Evolutionary conservation across 1,139 yeast genomes (phyloP), one percentile per base, ranked within the genome.

Genomic region (Suhomyces maxii): DNA sequence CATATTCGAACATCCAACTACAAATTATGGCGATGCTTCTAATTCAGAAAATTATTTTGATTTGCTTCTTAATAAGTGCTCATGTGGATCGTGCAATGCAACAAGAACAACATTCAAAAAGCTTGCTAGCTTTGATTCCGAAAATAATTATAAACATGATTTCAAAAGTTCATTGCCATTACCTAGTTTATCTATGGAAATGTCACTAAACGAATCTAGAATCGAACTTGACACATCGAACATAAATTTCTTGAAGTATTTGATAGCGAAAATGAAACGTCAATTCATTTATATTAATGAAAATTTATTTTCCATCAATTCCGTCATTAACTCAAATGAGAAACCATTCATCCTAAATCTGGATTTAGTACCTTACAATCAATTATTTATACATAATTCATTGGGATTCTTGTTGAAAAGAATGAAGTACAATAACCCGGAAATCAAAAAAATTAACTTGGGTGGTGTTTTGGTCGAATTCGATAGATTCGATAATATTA

Each of bases 221-320:
- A 44, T 55, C 11, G 54, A 50, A 28, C 39, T 41, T 23, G 50
- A 48, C 38, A 53, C 53, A 35, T 30, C 52, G 23, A 59, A 58
- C 39, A 35, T 56, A 37, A 50, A 49, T 43, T 63, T 60, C 40
- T 55, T 62, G 38, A 55, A 59, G 34, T 59, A 55, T 44, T 34
- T 63, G 37, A 49, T 61, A 8, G 49, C 56, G n/a, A 49, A 50
- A 26, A 53, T 62, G 37, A 61, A 61, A 50, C 53, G 56, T n/a
- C 61, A 59, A 42, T 55, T 59, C 39, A 48, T 49, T 13, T 55
- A 47, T 41, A 42, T 56, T 12, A 54, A 58, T 39, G 59, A 59
- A 43, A 63, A 61, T 47, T 46, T 64, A 11, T 60, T 54, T 44
- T 51, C 62, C 12, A 56, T 61, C 30, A 59, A 57, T 41, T 60